Conservation (phyloP, 139 green algal genomes). For the Picochlorum costavermella region DNA sequence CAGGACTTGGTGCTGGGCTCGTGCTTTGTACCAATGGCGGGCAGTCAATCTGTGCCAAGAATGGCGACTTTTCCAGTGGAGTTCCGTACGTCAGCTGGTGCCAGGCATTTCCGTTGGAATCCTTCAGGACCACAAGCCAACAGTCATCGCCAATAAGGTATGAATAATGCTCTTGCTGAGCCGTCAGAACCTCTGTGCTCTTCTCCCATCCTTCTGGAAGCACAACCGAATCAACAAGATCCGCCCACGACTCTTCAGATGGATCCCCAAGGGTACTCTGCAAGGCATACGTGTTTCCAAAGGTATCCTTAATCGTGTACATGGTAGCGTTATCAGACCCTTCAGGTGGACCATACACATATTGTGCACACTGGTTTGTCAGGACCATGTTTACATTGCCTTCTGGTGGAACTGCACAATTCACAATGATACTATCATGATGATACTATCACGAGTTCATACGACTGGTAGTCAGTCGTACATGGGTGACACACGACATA, state of each 20-base stretch:
- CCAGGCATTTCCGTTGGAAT: not conserved
- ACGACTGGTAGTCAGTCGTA: too few relatives aligned
- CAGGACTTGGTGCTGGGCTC: too few relatives aligned
- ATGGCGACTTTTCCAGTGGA: not conserved
- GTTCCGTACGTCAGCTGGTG: not conserved
- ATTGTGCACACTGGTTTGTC: slow-evolving; percentile 2
- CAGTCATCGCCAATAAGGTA: not conserved
- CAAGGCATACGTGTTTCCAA: not conserved
- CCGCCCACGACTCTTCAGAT: not conserved
- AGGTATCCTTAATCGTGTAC: not conserved
- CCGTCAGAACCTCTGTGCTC: not conserved
- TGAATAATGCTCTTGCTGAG: not conserved
- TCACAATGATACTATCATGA: not conserved
- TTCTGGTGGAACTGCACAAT: not conserved
- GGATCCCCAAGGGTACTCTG: not conserved
- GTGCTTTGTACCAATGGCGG: too few relatives aligned
- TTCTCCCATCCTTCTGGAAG: not conserved
- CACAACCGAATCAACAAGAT: not conserved
- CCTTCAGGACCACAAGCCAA: not conserved
- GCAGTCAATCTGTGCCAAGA: not conserved
- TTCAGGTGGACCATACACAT: not conserved
- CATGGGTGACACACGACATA: too few relatives aligned
- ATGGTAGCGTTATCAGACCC: not conserved
- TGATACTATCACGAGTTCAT: too few relatives aligned
- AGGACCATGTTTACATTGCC: not conserved